Conservation (phyloP, 441 rosid genomes). For the Populus trichocarpa region DNA sequence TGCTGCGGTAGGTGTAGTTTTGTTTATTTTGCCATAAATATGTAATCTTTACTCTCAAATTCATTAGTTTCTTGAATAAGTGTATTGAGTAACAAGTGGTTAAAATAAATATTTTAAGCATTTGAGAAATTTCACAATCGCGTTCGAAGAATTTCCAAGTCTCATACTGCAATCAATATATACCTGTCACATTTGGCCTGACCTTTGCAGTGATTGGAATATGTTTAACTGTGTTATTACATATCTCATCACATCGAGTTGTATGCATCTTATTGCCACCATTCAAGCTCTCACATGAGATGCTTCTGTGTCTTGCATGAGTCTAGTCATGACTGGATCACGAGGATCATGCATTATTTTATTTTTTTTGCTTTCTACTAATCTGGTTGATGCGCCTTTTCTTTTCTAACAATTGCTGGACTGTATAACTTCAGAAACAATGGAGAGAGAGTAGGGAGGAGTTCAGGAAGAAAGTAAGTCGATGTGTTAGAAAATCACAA, state of each 20-base stretch:
- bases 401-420: background rate
- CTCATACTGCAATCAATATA: too few relatives aligned
- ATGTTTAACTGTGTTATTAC: background rate
- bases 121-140: too few relatives aligned
- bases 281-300: background rate
- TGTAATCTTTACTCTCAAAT: background rate
- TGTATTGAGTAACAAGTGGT: background rate
- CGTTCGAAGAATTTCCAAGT: too few relatives aligned
- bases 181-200: too few relatives aligned
- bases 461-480: conserved; percentile 53
- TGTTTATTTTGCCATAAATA: background rate
- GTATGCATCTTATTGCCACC: background rate
- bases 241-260: background rate
- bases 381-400: background rate
- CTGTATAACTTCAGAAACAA: conserved; percentile 37
- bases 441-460: conserved; percentile 54
- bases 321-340: background rate
- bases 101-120: background rate
- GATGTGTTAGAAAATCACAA: conserved; percentile 56
- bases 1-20: conserved; percentile 52
- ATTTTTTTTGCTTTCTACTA: too few relatives aligned
- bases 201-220: too few relatives aligned
- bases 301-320: background rate
- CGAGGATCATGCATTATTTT: too few relatives aligned
- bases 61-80: background rate